These are phyloP conservation scores for Flaveria bidentis DNA, from an alignment of 129 eudicot species.

Conservation along the genomic window DNA sequence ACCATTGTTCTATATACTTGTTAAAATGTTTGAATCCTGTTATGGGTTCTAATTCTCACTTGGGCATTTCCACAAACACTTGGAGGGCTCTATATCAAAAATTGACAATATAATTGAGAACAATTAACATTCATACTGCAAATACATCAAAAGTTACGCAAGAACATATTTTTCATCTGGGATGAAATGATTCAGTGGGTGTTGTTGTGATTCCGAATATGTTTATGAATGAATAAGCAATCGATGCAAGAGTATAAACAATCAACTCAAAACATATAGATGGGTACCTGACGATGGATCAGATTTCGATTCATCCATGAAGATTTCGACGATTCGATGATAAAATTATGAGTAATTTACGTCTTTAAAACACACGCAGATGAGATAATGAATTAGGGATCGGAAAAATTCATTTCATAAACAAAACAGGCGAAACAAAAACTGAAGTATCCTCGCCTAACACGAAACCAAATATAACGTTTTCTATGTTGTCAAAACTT, in stretches of 20 bases:
- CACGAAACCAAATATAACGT: neutral
- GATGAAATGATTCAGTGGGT: slow-evolving; percentile 14
- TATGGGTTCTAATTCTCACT: slow-evolving; percentile 18
- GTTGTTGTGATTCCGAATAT: slow-evolving; percentile 5
- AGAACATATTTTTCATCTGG: neutral
- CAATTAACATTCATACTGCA: neutral
- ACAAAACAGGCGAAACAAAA: neutral
- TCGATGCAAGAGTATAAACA: neutral
- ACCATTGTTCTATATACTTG: slow-evolving; percentile 15
- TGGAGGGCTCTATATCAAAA: slow-evolving; percentile 15
- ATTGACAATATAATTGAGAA: neutral
- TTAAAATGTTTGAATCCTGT: slow-evolving; percentile 12
- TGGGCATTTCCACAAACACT: slow-evolving; percentile 33
- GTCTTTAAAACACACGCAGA: slow-evolving; percentile 1
- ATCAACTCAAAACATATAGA: slow-evolving; percentile 16
- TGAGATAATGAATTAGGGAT: slow-evolving; percentile 24
- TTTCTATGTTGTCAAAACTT: too few relatives aligned
- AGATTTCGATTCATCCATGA: slow-evolving; percentile 39
- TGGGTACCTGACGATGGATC: slow-evolving; percentile 34
- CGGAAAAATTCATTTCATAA: neutral
- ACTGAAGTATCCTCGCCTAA: slow-evolving; percentile 13
- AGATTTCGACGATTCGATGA: neutral
- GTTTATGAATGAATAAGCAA: slow-evolving; percentile 8
- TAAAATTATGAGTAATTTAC: slow-evolving; percentile 18
- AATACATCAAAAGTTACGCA: neutral